Evolutionary conservation across 805 yeast species (phyloP).

Genomic region (Metschnikowia arizonensis): DNA sequence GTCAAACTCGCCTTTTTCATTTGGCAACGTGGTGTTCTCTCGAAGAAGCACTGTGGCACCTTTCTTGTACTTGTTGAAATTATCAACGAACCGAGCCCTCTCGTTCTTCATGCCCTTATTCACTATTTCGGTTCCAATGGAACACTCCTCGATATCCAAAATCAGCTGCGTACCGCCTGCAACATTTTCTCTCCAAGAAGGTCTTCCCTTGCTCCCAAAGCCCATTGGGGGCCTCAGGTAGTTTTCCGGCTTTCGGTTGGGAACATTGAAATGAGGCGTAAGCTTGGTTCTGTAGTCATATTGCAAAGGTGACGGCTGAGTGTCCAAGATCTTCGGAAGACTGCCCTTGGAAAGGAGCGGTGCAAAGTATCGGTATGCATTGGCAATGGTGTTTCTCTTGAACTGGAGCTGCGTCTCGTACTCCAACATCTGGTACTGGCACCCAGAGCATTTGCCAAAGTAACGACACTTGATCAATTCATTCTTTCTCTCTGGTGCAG

Average conservation of each 20-base stretch:
- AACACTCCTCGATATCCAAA: slow-evolving; percentile 90
- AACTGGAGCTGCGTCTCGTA: slow-evolving; percentile 70
- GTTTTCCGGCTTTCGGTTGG: slow-evolving; percentile 44
- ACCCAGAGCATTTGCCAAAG: slow-evolving; percentile 91
- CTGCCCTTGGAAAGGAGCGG: slow-evolving; percentile 43
- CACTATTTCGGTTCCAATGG: slow-evolving; percentile 78
- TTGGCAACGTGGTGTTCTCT: slow-evolving; percentile 57
- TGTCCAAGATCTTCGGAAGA: slow-evolving; percentile 59
- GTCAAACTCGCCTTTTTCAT: slow-evolving; percentile 22
- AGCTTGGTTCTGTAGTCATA: slow-evolving; percentile 84
- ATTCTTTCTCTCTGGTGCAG: slow-evolving; percentile 45
- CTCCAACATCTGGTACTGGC: slow-evolving; percentile 81
- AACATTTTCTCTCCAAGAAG: slow-evolving; percentile 53
- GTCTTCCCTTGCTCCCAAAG: slow-evolving; percentile 82
- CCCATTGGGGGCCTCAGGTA: slow-evolving; percentile 69
- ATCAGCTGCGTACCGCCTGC: slow-evolving; percentile 61
- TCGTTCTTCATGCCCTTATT: slow-evolving; percentile 72
- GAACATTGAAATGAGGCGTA: slow-evolving; percentile 91
- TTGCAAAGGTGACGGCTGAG: slow-evolving; percentile 73
- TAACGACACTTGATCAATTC: slow-evolving; percentile 68
- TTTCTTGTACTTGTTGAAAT: slow-evolving; percentile 49
- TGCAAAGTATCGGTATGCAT: slow-evolving; percentile 79
- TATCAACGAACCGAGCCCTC: slow-evolving; percentile 50
- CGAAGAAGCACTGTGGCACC: slow-evolving; percentile 87
- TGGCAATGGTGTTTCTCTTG: slow-evolving; percentile 69